These are phyloP conservation scores for Kwoniella bestiolae DNA, from an alignment of 768 basidiomycete species.

Conservation along the genomic window DNA sequence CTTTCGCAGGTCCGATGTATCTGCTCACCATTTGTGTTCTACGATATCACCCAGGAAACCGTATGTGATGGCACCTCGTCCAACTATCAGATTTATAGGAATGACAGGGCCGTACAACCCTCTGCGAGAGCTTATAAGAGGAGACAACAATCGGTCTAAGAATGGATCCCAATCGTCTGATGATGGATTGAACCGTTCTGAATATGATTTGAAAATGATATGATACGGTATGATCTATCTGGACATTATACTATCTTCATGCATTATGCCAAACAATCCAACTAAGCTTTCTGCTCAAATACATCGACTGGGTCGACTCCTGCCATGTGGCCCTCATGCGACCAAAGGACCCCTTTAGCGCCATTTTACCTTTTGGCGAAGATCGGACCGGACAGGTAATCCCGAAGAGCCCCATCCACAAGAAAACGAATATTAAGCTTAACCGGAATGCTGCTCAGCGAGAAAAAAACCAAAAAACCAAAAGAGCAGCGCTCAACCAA, in stretches of 20 bases:
- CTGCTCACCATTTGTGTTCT: background rate
- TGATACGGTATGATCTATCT: too few species aligned
- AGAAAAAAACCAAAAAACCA: background rate
- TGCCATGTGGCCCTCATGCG: too few species aligned
- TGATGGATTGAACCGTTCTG: background rate
- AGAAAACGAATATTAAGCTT: background rate
- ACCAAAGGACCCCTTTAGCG: too few species aligned
- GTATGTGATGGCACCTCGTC: background rate
- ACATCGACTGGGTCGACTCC: too few species aligned
- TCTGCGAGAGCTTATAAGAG: background rate
- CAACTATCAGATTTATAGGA: background rate
- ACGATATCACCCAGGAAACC: background rate
- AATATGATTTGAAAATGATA: too few species aligned
- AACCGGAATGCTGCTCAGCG: background rate
- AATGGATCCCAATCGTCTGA: background rate
- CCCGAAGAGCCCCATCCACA: background rate
- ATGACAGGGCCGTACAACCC: background rate
- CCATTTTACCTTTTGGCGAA: background rate
- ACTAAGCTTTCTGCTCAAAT: too few species aligned
- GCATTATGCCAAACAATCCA: too few species aligned
- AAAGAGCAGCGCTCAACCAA: background rate
- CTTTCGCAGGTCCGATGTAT: background rate
- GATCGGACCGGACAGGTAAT: background rate
- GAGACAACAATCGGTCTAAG: background rate
- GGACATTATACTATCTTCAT: too few species aligned